Conservation (phyloP, 164 flowering plant species). For the Magnolia kwangsiensis region DNA sequence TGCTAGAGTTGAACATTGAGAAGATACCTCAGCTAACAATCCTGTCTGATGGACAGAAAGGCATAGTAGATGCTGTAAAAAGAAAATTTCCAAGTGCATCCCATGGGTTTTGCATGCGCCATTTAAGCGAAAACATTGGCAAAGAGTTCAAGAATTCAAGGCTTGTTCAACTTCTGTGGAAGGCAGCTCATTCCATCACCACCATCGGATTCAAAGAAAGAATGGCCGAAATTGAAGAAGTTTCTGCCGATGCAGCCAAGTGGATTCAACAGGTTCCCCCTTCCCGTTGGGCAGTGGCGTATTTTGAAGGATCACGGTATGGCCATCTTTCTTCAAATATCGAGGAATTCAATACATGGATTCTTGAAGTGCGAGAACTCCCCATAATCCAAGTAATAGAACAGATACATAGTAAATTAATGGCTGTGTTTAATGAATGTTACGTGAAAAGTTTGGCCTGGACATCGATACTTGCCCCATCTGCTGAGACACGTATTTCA, state of each 20-base stretch:
- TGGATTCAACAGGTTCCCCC: constrained; percentile 68
- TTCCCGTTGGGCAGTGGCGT: constrained; percentile 59
- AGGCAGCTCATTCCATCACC: constrained; percentile 67
- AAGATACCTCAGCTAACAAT: constrained; percentile 51
- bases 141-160: constrained; percentile 70
- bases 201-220: constrained; percentile 47
- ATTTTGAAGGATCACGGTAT: constrained; percentile 60
- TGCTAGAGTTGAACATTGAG: constrained; percentile 49
- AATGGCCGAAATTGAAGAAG: constrained; percentile 66
- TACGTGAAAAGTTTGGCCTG: constrained; percentile 40
- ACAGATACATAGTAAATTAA: constrained; percentile 50
- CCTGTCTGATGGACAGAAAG: constrained; percentile 56
- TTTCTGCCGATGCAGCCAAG: constrained; percentile 60
- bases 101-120: constrained; percentile 64
- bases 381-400: constrained; percentile 80
- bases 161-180: constrained; percentile 65
- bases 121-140: constrained; percentile 56
- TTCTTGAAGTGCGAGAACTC: constrained; percentile 64
- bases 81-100: constrained; percentile 57
- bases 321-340: constrained; percentile 68
- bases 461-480: constrained; percentile 62
- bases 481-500: constrained; percentile 55
- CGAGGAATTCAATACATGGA: constrained; percentile 65
- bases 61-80: constrained; percentile 51
- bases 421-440: constrained; percentile 52